A percentile compares a stretch with the other conserved stretches of the same genome.
These are phyloP conservation scores for Sporisorium scitamineum DNA, from an alignment of 1,284 basidiomycete species.

Conservation along the genomic window DNA sequence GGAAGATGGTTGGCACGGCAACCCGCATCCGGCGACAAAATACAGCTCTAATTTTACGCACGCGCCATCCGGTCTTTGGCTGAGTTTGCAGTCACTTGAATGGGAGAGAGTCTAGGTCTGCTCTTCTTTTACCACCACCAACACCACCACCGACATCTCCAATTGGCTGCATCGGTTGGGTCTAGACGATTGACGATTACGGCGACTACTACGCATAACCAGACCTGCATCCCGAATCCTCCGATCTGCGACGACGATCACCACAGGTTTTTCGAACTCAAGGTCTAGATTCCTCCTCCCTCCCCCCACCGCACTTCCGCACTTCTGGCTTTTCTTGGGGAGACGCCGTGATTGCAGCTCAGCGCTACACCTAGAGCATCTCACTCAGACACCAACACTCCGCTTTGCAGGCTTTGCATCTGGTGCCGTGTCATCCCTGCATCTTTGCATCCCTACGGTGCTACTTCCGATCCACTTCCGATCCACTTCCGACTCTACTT, in stretches of 20 bases:
- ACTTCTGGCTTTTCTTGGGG: neutral
- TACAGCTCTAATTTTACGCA: neutral
- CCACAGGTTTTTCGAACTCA: neutral
- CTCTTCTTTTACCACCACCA: too few relatives aligned
- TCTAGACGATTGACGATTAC: too few relatives aligned
- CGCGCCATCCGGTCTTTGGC: slow-evolving; percentile 1
- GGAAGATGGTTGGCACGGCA: neutral
- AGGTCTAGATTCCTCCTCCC: too few relatives aligned
- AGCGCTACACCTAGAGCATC: neutral
- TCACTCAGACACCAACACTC: too few relatives aligned
- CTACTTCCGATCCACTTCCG: neutral
- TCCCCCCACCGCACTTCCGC: too few relatives aligned
- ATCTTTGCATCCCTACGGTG: neutral
- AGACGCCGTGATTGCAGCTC: neutral
- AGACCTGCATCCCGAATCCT: too few relatives aligned
- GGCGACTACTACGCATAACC: too few relatives aligned
- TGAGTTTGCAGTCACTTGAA: too few relatives aligned
- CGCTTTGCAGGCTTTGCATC: neutral
- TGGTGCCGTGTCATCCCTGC: neutral
- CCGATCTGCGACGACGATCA: neutral
- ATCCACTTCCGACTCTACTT: neutral
- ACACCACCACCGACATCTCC: too few relatives aligned
- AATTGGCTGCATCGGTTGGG: too few relatives aligned
- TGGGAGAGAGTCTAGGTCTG: too few relatives aligned
- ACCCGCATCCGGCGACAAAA: neutral